phyloP scores from a whole-genome alignment of 2,329 filamentous ascomycete species.

The Cordyceps fumosorosea region DNA sequence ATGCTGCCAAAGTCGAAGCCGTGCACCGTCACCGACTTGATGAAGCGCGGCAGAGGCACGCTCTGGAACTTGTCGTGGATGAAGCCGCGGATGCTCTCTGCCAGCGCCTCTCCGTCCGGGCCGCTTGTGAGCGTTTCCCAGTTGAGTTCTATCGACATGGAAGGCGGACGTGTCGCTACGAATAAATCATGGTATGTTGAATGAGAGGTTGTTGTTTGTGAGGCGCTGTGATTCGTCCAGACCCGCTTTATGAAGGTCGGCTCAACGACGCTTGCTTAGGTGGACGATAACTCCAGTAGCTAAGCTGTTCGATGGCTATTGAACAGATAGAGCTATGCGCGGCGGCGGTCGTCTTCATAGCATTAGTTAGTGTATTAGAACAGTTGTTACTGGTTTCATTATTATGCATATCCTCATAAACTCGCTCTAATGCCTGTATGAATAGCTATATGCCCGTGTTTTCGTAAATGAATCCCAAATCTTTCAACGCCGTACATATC shows the following conservation, averaged over 20 bases:
- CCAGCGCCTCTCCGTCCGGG: conserved; percentile 76
- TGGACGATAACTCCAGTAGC: no score
- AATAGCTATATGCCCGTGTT: neutral
- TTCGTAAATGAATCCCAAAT: neutral
- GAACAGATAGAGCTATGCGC: no score
- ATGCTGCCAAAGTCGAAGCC: conserved; percentile 87
- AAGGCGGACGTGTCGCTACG: neutral
- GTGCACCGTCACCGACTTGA: conserved; percentile 91
- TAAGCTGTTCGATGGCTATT: neutral
- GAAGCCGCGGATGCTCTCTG: conserved; percentile 82
- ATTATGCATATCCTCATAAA: neutral
- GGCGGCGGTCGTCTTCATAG: no score
- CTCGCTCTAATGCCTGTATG: neutral
- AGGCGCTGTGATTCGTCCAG: neutral
- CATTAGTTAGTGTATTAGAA: neutral
- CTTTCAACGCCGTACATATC: conserved; percentile 7
- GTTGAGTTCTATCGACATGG: conserved; percentile 96
- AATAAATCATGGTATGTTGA: neutral
- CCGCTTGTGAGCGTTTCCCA: conserved; percentile 91
- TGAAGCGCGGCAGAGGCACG: conserved; percentile 86
- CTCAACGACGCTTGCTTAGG: neutral
- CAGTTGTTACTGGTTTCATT: neutral
- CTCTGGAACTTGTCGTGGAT: conserved; percentile 95
- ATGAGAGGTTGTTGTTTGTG: neutral
- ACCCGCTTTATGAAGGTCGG: neutral